Conservation (phyloP, 2,329 filamentous ascomycete genomes). For the Botryotinia narcissicola region DNA sequence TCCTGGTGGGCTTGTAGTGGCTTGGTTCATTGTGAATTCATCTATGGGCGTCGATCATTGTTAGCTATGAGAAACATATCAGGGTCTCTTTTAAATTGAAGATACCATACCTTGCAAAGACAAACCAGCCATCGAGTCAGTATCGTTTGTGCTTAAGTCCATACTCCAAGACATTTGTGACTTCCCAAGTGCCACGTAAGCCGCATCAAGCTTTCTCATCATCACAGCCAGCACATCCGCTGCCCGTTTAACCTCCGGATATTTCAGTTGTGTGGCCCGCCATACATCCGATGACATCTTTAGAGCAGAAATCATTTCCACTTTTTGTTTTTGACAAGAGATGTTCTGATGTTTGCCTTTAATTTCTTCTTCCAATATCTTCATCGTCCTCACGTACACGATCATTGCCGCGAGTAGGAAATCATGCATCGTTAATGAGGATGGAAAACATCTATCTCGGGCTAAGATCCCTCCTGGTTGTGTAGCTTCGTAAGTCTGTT, state of each 20-base stretch:
- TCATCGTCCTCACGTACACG: conserved; percentile 35
- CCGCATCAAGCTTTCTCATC: background rate
- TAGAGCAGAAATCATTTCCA: conserved; percentile 8
- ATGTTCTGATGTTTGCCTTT: background rate
- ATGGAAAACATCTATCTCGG: conserved; percentile 32
- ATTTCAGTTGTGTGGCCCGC: background rate
- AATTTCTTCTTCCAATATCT: background rate
- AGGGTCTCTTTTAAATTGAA: background rate
- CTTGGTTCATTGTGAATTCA: background rate
- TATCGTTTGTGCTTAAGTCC: background rate
- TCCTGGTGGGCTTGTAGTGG: background rate
- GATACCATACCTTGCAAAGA: conserved; percentile 7
- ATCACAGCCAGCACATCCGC: conserved; percentile 6
- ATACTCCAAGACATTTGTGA: background rate
- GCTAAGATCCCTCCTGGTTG: conserved; percentile 31
- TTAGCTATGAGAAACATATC: background rate
- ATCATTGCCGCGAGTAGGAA: conserved; percentile 49
- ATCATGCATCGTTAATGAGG: conserved; percentile 35
- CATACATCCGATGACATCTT: conserved; percentile 4
- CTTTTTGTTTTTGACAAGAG: background rate
- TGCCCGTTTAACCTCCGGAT: background rate
- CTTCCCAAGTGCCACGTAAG: background rate
- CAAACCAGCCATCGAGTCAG: background rate
- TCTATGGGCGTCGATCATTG: background rate
- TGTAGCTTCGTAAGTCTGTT: conserved; percentile 26